phyloP scores from a whole-genome alignment of 1,139 yeast species.

The Ashbya aceris region DNA sequence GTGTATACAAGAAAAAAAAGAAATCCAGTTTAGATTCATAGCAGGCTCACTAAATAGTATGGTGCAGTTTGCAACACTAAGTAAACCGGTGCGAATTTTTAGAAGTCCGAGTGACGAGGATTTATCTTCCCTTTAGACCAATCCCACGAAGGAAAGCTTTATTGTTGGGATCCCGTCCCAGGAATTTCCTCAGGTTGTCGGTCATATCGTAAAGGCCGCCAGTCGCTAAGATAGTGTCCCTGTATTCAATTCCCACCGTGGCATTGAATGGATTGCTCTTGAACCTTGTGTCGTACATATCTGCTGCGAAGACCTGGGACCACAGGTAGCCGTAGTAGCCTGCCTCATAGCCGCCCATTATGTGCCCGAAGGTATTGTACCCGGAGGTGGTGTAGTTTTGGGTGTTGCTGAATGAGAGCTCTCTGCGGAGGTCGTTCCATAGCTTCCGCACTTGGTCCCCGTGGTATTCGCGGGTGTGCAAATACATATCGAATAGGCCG shows the following conservation, averaged over 20 bases:
- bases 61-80: no score
- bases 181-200: slow-evolving; percentile 52
- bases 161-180: slow-evolving; percentile 69
- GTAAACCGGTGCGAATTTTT: no score
- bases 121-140: slow-evolving; percentile 26
- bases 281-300: slow-evolving; percentile 66
- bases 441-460: slow-evolving; percentile 37
- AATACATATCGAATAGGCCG: slow-evolving; percentile 64
- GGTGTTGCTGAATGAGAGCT: slow-evolving; percentile 46
- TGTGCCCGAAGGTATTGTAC: slow-evolving; percentile 69
- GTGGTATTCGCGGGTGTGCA: slow-evolving; percentile 46
- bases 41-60: no score
- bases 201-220: slow-evolving; percentile 69
- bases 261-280: slow-evolving; percentile 58
- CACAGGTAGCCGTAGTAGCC: slow-evolving; percentile 84
- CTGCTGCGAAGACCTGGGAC: slow-evolving; percentile 80
- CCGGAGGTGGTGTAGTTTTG: slow-evolving; percentile 53
- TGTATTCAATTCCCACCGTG: slow-evolving; percentile 51
- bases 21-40: no score
- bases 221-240: slow-evolving; percentile 58
- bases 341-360: slow-evolving; percentile 71
- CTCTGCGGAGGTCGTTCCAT: slow-evolving; percentile 59
- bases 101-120: no score
- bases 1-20: no score
- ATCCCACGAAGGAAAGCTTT: slow-evolving; percentile 62